A percentile compares a stretch with the other conserved stretches of the same genome.
phyloP scores from a whole-genome alignment of 2,329 filamentous ascomycete genomes.

The Colletotrichum karsti region DNA sequence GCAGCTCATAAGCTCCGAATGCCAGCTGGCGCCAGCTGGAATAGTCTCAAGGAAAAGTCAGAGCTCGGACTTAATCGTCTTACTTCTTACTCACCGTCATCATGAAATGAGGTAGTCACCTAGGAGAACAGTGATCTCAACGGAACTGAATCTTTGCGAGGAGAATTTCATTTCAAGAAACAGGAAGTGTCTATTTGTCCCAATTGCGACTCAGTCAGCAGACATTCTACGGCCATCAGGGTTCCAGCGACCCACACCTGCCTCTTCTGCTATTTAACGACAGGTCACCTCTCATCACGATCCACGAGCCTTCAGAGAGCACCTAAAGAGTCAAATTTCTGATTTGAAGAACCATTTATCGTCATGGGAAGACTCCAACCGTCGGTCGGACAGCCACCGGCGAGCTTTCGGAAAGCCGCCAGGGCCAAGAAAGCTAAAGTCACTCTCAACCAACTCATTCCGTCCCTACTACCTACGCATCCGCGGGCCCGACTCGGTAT shows the following conservation, averaged over 20 bases:
- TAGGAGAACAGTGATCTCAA: background rate
- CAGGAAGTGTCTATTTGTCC: no score
- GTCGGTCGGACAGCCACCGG: slow-evolving; percentile 24
- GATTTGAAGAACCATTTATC: background rate
- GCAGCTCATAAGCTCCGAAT: background rate
- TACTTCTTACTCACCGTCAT: background rate
- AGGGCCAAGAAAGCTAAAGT: slow-evolving; percentile 65
- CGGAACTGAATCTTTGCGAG: background rate
- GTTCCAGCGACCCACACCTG: background rate
- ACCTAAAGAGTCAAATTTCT: background rate
- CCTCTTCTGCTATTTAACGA: background rate
- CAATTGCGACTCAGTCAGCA: background rate
- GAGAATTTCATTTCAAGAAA: no score
- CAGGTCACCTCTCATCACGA: background rate
- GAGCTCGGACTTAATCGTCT: background rate
- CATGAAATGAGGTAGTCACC: background rate
- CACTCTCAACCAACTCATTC: slow-evolving; percentile 68
- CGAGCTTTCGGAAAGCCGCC: slow-evolving; percentile 32
- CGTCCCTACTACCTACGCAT: slow-evolving; percentile 60
- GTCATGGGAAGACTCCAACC: slow-evolving; percentile 27
- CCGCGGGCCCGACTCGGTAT: slow-evolving; percentile 63
- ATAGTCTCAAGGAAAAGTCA: background rate
- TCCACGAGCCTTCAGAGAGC: background rate
- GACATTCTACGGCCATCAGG: background rate
- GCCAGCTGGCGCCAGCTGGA: background rate